Evolutionary conservation across 768 basidiomycete genomes (phyloP).

Genomic region (Termitomyces sp.): DNA sequence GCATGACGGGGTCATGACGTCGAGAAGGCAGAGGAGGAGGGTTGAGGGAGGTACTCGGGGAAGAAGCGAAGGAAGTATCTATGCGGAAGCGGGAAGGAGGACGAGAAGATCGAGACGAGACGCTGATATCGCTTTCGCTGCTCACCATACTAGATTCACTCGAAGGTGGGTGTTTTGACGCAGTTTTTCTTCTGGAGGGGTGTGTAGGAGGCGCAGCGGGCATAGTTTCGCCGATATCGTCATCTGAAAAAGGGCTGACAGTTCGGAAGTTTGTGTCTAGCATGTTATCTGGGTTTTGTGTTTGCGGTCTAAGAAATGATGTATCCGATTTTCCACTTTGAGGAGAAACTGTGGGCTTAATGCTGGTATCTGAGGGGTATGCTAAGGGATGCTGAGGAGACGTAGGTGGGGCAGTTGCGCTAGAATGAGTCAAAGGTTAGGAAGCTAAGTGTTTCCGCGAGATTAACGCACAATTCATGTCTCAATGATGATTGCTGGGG

Average conservation of each 20-base stretch:
- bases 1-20: constrained; percentile 20
- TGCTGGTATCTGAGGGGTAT: constrained; percentile 17
- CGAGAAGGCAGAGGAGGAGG: constrained; percentile 46
- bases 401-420: constrained; percentile 10
- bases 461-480: constrained; percentile 42
- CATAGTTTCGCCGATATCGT: constrained; percentile 10
- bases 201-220: constrained; percentile 14
- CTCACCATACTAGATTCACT: constrained; percentile 33
- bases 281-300: constrained; percentile 13
- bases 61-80: constrained; percentile 11
- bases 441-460: background rate
- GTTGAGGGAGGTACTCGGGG: constrained; percentile 16
- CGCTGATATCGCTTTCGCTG: constrained; percentile 28
- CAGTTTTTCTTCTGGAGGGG: constrained; percentile 12
- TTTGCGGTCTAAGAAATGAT: constrained; percentile 12
- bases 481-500: constrained; percentile 29
- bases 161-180: constrained; percentile 18
- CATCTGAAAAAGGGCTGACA: constrained; percentile 20
- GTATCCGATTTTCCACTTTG: constrained; percentile 16
- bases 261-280: constrained; percentile 11
- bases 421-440: background rate
- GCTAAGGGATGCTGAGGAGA: constrained; percentile 5
- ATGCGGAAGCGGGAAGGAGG: constrained; percentile 31
- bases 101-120: constrained; percentile 16
- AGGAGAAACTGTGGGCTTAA: constrained; percentile 18